phyloP scores from a whole-genome alignment of 495 filamentous ascomycete species.

The Letharia columbiana region DNA sequence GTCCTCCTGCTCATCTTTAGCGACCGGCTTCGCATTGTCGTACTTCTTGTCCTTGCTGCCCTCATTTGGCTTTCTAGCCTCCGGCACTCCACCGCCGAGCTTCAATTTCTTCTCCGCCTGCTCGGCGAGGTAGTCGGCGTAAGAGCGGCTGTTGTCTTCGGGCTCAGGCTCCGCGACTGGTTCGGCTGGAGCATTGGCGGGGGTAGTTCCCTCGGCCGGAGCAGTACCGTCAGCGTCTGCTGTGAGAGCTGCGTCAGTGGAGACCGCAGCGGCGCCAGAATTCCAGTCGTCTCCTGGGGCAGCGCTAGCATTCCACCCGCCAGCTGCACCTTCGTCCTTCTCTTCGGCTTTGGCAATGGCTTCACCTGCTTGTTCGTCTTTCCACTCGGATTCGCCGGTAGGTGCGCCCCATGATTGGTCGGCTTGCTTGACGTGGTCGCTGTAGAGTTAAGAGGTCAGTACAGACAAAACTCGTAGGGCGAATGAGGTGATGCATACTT shows the following conservation, averaged over 20 bases:
- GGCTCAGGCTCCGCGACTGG: slow-evolving; percentile 45
- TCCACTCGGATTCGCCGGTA: slow-evolving; percentile 69
- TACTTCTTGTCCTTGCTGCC: slow-evolving; percentile 88
- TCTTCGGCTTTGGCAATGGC: slow-evolving; percentile 76
- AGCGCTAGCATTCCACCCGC: slow-evolving; percentile 27
- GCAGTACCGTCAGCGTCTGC: slow-evolving; percentile 38
- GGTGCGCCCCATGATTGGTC: slow-evolving; percentile 81
- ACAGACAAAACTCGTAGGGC: slow-evolving; percentile 3
- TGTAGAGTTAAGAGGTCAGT: slow-evolving; percentile 25
- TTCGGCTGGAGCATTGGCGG: slow-evolving; percentile 20
- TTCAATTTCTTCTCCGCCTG: slow-evolving; percentile 70
- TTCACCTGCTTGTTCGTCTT: slow-evolving; percentile 81
- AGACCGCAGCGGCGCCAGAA: slow-evolving; percentile 22
- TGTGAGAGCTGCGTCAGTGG: slow-evolving; percentile 24
- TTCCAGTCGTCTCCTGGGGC: slow-evolving; percentile 23
- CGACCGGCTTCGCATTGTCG: slow-evolving; percentile 70
- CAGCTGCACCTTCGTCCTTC: slow-evolving; percentile 39
- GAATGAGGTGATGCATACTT: slow-evolving; percentile 45
- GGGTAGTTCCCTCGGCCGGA: slow-evolving; percentile 24
- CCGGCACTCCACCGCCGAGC: slow-evolving; percentile 52
- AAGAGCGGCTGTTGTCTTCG: slow-evolving; percentile 82
- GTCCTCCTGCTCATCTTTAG: slow-evolving; percentile 60
- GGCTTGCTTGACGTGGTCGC: slow-evolving; percentile 89
- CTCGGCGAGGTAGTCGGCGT: slow-evolving; percentile 80
- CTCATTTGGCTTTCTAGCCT: slow-evolving; percentile 83